Percentiles rank a stretch among this genome's conserved stretches.
phyloP scores from a whole-genome alignment of 345 rosid genomes.

The Eucalyptus cloeziana region DNA sequence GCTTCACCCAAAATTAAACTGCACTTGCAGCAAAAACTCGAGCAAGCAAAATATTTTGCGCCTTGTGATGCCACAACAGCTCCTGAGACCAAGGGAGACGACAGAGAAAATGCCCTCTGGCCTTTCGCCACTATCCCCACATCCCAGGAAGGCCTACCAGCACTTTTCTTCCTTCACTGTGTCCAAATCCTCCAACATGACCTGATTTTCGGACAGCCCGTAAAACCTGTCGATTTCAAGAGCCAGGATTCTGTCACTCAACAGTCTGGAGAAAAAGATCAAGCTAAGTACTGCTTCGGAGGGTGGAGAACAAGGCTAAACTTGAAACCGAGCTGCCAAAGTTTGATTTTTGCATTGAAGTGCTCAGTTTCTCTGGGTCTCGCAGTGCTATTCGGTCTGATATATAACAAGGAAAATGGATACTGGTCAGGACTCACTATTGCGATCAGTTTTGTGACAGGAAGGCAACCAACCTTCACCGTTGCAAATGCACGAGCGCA shows the following conservation, averaged over 20 bases:
- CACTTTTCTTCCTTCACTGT: conserved; percentile 43
- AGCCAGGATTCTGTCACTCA: not conserved
- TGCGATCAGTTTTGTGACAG: conserved; percentile 48
- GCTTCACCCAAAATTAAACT: conserved; percentile 6
- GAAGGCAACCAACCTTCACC: conserved; percentile 44
- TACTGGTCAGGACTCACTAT: conserved; percentile 72
- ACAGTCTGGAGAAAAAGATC: not conserved
- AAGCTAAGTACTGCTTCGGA: not conserved
- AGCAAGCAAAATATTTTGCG: conserved; percentile 7
- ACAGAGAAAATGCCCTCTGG: not conserved
- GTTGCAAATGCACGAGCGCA: conserved; percentile 54
- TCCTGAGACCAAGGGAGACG: conserved; percentile 8
- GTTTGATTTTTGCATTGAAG: conserved; percentile 36
- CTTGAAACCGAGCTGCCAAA: conserved; percentile 11
- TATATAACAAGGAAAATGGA: conserved; percentile 40
- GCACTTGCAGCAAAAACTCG: conserved; percentile 15
- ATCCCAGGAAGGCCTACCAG: conserved; percentile 21
- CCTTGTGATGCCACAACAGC: conserved; percentile 11
- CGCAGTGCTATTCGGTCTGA: conserved; percentile 46
- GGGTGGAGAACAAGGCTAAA: conserved; percentile 1
- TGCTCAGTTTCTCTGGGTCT: conserved; percentile 59
- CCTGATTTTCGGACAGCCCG: not conserved
- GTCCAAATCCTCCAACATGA: conserved; percentile 34
- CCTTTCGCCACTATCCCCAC: conserved; percentile 6
- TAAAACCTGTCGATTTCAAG: not conserved